Base-by-base conservation (phyloP, 139 green algal genomes). In the Microglena sp. region DNA sequence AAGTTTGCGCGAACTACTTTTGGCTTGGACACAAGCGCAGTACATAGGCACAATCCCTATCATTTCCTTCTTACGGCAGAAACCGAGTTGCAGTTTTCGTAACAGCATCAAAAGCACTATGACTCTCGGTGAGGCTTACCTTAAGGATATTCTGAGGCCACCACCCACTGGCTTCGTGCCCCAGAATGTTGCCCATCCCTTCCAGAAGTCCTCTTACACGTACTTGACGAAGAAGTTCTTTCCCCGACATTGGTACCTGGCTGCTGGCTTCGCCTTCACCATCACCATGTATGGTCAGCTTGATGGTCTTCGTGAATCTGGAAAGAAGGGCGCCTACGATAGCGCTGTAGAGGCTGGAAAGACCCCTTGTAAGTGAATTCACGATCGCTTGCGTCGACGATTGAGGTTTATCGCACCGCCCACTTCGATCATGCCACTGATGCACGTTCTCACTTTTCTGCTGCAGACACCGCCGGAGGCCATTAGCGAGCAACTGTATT, bases 281-380 rank as follows among this genome's bases (percentile, higher is more conserved):
- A 32, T 85, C 27, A 78, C 58, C 0, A 30, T 79, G 45, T 85
- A 80, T 33, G 71, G 65, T 22, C 45, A 46, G 24, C 65, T 85
- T 3, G 78, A 85, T 28, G 11, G 7, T 4, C 53, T 76, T 27
- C 62, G 66, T 29, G 61, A 76, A 28, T 59, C 60, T 26, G 69
- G 62, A 24, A 77, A 82, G 74, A 77, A 85, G 66, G 68, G 58
- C n/a, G 60, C 69, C 6, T 85, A 77, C 44, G 78, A 85, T 28
- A 64, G 80, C 64, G 70, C 70, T 0, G 73, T 84, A 22, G 44
- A 53, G 4, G 61, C 68, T 26, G 77, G 77, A 29, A 57, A 71
- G 57, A 45, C 66, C 30, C 72, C 77, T 43, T 84, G 72, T 84
- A 33, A 78, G 77, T 75, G 53, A 50, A n/a, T n/a, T n/a, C n/a